These are phyloP conservation scores for Entomortierella lignicola DNA, from an alignment of 192 early-diverging fungal species.

Conservation along the genomic window DNA sequence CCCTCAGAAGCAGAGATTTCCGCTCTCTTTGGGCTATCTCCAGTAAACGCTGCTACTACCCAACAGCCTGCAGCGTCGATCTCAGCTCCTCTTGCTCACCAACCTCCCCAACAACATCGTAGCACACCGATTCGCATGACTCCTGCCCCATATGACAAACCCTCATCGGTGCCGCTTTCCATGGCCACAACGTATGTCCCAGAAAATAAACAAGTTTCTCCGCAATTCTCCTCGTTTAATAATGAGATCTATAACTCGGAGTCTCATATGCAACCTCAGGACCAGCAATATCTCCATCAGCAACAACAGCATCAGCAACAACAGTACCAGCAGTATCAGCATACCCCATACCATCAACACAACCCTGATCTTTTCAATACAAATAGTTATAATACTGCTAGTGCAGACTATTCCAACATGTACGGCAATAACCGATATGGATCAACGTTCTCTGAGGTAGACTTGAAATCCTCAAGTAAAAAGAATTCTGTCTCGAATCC, in stretches of 20 bases:
- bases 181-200: not conserved
- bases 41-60: not conserved
- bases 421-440: not conserved
- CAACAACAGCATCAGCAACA: slow-evolving; percentile 17
- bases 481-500: slow-evolving; percentile 1
- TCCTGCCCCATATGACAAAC: not conserved
- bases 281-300: slow-evolving; percentile 3
- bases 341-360: slow-evolving; percentile 14
- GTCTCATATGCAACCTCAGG: not conserved
- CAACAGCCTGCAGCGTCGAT: not conserved
- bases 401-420: slow-evolving; percentile 4
- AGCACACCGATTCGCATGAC: not conserved
- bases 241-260: not conserved
- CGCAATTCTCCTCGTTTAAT: not conserved
- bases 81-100: slow-evolving; percentile 3
- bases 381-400: slow-evolving; percentile 24
- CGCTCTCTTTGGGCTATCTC: slow-evolving; percentile 42
- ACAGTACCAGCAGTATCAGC: slow-evolving; percentile 10
- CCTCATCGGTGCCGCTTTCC: not conserved
- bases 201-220: not conserved
- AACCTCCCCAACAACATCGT: not conserved
- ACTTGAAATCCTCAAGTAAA: not conserved
- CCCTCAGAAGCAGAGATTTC: slow-evolving; percentile 43
- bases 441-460: not conserved
- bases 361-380: slow-evolving; percentile 13